A percentile compares a stretch with the other conserved stretches of the same genome.
Conservation (phyloP, 176 grass and related monocot species). For the Juncus effusus region DNA sequence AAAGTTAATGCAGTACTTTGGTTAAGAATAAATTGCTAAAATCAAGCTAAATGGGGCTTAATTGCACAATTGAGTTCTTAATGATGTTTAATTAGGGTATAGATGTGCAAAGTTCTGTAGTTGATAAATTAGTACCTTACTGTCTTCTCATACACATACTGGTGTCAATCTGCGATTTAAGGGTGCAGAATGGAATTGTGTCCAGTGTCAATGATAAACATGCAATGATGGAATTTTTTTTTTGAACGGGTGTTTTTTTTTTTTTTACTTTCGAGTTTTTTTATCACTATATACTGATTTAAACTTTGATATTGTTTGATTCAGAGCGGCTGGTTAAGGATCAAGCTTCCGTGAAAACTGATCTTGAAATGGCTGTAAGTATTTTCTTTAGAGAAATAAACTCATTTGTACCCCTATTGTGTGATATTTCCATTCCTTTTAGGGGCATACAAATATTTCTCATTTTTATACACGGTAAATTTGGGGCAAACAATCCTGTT, state of each 20-base stretch:
- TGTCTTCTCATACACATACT: neutral
- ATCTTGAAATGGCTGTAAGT: slow-evolving; percentile 86
- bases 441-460: too few species aligned
- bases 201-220: neutral
- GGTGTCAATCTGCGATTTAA: neutral
- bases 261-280: slow-evolving; percentile 8
- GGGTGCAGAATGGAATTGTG: neutral
- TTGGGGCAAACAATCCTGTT: too few species aligned
- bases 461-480: too few species aligned
- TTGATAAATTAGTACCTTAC: too few species aligned
- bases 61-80: too few species aligned
- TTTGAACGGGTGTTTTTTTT: neutral
- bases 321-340: slow-evolving; percentile 89
- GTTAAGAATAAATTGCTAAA: too few species aligned
- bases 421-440: too few species aligned
- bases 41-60: too few species aligned
- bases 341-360: slow-evolving; percentile 85
- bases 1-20: too few species aligned
- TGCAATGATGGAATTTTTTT: neutral
- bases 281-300: slow-evolving; percentile 31
- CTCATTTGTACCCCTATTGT: too few species aligned
- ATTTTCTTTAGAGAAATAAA: slow-evolving; percentile 17
- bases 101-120: too few species aligned
- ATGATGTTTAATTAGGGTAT: too few species aligned
- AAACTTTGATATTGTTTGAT: slow-evolving; percentile 21